These are phyloP conservation scores for Nitzschia inconspicua DNA, from an alignment of 108 stramenopile genomes.

Conservation along the genomic window DNA sequence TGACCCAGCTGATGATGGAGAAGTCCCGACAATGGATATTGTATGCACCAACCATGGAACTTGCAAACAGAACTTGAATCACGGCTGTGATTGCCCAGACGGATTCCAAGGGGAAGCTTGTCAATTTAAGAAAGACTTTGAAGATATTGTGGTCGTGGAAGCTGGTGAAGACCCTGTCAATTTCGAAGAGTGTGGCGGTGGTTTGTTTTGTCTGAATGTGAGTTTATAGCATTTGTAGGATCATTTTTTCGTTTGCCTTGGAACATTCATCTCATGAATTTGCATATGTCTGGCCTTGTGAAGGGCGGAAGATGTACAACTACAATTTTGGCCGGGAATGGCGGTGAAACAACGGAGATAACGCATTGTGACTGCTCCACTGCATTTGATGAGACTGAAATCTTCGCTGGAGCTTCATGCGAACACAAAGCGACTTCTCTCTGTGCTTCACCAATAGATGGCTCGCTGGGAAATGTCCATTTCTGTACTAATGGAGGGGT, in stretches of 20 bases:
- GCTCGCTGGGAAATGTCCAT: neutral
- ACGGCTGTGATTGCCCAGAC: slow-evolving; percentile 29
- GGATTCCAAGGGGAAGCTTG: slow-evolving; percentile 37
- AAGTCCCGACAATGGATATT: neutral
- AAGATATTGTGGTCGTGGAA: neutral
- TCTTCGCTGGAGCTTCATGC: slow-evolving; percentile 22
- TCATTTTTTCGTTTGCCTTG: neutral
- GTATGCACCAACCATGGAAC: slow-evolving; percentile 31
- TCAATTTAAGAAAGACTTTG: slow-evolving; percentile 11
- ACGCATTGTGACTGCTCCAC: slow-evolving; percentile 25
- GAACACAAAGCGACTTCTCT: slow-evolving; percentile 22
- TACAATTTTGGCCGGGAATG: neutral
- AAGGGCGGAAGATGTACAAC: slow-evolving; percentile 21
- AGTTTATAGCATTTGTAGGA: too few species aligned
- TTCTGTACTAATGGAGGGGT: slow-evolving; percentile 31
- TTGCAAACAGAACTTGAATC: slow-evolving; percentile 1
- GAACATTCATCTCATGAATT: neutral
- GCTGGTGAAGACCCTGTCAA: slow-evolving; percentile 11
- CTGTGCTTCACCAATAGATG: slow-evolving; percentile 14
- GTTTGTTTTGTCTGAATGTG: slow-evolving; percentile 26
- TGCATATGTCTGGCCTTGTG: neutral
- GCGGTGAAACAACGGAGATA: neutral
- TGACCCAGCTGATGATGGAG: slow-evolving; percentile 1
- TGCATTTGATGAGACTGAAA: slow-evolving; percentile 8
- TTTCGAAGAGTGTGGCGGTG: slow-evolving; percentile 11